A percentile compares a stretch with the other conserved stretches of the same genome.
These are phyloP conservation scores for Pseudevernia furfuracea DNA, from an alignment of 495 filamentous ascomycete species.

Conservation along the genomic window DNA sequence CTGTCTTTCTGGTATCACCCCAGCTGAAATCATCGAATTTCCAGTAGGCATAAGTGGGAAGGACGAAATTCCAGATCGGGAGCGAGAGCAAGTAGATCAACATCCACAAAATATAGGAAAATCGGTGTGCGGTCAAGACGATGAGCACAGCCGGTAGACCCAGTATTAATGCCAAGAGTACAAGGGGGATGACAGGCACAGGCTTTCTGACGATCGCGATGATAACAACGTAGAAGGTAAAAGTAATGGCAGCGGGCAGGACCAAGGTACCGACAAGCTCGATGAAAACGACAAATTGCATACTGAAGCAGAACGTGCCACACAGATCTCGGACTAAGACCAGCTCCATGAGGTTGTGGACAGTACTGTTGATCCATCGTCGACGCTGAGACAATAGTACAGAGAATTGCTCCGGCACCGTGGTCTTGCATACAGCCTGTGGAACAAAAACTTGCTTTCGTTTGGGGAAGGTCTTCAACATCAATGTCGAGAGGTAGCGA, in stretches of 20 bases:
- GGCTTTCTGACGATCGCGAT: conserved; percentile 76
- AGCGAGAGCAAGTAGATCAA: conserved; percentile 87
- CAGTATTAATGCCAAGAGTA: conserved; percentile 85
- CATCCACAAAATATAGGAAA: conserved; percentile 96
- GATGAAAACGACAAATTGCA: conserved; percentile 98
- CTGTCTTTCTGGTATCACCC: conserved; percentile 96
- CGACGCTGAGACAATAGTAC: conserved; percentile 90
- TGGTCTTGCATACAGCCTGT: conserved; percentile 97
- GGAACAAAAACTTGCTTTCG: conserved; percentile 98
- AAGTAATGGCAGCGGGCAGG: conserved; percentile 88
- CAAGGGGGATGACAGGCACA: conserved; percentile 85
- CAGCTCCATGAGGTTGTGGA: conserved; percentile 97
- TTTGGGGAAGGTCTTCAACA: conserved; percentile 98
- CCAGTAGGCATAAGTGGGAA: conserved; percentile 95
- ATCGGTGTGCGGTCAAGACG: conserved; percentile 88
- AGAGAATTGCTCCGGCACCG: conserved; percentile 85
- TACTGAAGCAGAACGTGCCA: conserved; percentile 99
- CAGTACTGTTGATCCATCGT: conserved; percentile 98
- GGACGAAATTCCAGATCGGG: conserved; percentile 95
- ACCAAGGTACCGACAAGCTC: conserved; percentile 93
- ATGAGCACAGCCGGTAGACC: conserved; percentile 91
- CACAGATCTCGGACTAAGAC: conserved; percentile 93
- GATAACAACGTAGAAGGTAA: conserved; percentile 92
- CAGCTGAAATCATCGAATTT: conserved; percentile 99
- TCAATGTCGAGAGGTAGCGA: conserved; percentile 92